These are phyloP conservation scores for Pleoardoris graminearum DNA, from an alignment of 2,329 filamentous ascomycete genomes.

Conservation along the genomic window DNA sequence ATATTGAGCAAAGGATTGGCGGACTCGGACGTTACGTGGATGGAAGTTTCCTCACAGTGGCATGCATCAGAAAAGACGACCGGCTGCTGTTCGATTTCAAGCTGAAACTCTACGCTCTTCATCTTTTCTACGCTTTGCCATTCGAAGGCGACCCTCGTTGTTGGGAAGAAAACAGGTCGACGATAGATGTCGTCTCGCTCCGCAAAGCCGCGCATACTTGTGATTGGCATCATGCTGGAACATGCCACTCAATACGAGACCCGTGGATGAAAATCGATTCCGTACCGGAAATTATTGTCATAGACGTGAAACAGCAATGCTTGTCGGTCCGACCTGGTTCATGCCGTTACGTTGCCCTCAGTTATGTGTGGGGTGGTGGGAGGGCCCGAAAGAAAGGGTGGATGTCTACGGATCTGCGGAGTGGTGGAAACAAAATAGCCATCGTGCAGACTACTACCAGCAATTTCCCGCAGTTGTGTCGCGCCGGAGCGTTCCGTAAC, in stretches of 20 bases:
- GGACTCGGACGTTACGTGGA: too few species aligned
- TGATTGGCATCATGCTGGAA: conserved; percentile 5
- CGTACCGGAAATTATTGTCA: background rate
- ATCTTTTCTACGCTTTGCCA: background rate
- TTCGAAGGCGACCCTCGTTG: background rate
- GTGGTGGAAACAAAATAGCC: background rate
- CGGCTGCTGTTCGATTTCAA: background rate
- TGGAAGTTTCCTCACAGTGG: background rate
- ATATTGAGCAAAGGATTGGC: background rate
- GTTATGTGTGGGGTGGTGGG: conserved; percentile 2
- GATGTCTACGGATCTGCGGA: background rate
- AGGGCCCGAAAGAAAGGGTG: background rate
- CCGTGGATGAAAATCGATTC: conserved; percentile 1
- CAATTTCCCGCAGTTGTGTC: background rate
- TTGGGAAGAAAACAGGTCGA: background rate
- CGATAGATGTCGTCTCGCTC: background rate
- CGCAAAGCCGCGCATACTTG: background rate
- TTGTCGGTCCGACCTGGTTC: background rate
- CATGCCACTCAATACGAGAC: background rate
- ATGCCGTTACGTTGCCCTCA: background rate
- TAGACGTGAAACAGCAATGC: conserved; percentile 1
- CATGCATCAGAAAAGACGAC: background rate
- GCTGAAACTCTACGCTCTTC: background rate
- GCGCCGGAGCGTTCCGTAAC: background rate
- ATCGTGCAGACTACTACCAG: background rate